Evolutionary conservation across 73 alveolate species (phyloP), one percentile per base, ranked within the genome.

Genomic region (Paramecium octaurelia): DNA sequence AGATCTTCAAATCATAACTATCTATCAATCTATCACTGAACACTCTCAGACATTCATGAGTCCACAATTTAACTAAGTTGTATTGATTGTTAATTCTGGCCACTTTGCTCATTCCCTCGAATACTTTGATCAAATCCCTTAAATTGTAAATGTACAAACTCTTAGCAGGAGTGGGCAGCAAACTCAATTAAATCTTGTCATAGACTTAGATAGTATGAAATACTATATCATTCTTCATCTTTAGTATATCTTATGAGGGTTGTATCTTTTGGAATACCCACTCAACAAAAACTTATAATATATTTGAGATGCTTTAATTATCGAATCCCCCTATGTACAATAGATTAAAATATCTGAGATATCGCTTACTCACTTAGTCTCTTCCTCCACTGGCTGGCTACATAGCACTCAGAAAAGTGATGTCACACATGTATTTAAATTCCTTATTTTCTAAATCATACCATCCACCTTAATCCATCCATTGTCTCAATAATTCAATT

Each of bases 391-490:
- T 75, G 5, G 88, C 38, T 23, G 93, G 93, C 14, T 64, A 14
- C 93, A 86, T 86, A 11, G 75, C 84, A 64, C 99, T 96, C 43
- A 96, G 95, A 90, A 97, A 96, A 70, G 95, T 95, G 23, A 95
- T 98, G 54, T 94, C 97, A 84, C 95, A 92, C 58, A 98, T 93
- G 73, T 94, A 88, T 92, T 97, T 96, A 92, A 96, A 97, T 85
- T 97, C 99, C 93, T 95, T 97, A 29, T 98, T 95, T 29, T 96
- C 98, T 24, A 86, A 23, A 88, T 93, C 95, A 58, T 89, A 93
- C 98, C 98, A 95, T 35, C 99, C 99, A 11, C 98, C 99, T 93
- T 96, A 95, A 92, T 98, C 99, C 99, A 97, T 97, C 99, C 99
- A 97, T 93, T 98, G 97, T 86, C 99, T 98, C 29, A 98, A 92